Conservation (phyloP, 306 rosid genomes). For the Quercus glauca region DNA sequence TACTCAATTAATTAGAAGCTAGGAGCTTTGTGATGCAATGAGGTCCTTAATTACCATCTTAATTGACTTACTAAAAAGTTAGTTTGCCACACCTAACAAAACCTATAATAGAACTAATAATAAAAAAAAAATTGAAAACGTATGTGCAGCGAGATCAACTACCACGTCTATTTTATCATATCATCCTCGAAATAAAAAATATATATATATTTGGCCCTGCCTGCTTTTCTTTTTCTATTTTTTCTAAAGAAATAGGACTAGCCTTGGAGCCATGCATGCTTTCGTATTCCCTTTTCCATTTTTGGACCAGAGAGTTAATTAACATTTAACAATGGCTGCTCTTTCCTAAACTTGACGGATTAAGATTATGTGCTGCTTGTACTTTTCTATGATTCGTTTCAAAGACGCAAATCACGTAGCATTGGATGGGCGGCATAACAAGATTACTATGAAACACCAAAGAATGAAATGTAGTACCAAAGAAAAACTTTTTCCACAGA, state of each 20-base stretch:
- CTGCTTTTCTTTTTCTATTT: no score
- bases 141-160: background rate
- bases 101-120: background rate
- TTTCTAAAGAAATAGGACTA: no score
- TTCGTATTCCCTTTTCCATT: no score
- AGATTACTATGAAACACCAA: background rate
- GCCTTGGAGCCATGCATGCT: no score
- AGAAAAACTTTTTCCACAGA: background rate
- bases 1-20: no score
- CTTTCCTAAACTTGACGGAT: background rate
- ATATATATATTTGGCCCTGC: no score
- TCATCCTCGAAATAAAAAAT: no score
- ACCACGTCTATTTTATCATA: no score
- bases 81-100: background rate
- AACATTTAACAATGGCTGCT: background rate
- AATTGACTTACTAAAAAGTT: background rate
- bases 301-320: no score
- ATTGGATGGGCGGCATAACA: constrained; percentile 4
- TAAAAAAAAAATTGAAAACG: background rate
- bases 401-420: background rate
- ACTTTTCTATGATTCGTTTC: background rate
- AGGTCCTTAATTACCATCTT: no score
- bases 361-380: background rate
- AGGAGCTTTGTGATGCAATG: no score
- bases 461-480: background rate